Base-by-base conservation (phyloP, 2,329 filamentous ascomycete genomes). In the Emergomyces pasteurianus region DNA sequence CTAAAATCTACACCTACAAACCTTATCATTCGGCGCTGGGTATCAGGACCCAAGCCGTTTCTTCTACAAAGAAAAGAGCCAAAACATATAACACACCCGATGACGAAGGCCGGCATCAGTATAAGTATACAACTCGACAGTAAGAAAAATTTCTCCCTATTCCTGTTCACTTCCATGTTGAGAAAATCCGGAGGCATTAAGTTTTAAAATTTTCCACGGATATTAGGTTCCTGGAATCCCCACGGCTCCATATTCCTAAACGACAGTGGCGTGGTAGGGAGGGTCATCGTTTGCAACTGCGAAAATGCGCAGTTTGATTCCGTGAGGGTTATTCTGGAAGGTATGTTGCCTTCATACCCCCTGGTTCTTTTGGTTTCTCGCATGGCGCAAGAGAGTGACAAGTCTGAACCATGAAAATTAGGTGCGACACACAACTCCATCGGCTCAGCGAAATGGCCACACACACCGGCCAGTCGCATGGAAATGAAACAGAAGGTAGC, bases 401-500 rank as follows among this genome's bases (percentile, higher is more conserved):
- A 34, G 10, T 12, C 14, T 10, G 34, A n/a, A 21, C 1, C 31
- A 21, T 21, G 34, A 10, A 12, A 55, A 26, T 14, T 18, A 56
- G 53, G 53, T 2, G n/a, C 34, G 23, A 38, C 42, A 42, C 36
- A 38, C 31, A 56, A 28, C 36, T 56, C 53, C 16, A 49, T 36
- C 43, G 26, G 55, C 16, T 46, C 26, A n/a, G 23, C 16, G 21
- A 21, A 31, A 23, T 23, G 46, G 34, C 16, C 34, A 21, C 34
- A 18, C 14, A 14, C 54, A 28, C 52, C 43, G 21, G 36, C 38
- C 10, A 58, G 56, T 38, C 55, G 60, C 28, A 61, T 61, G 60
- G 52, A 58, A 38, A 61, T 61, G 60, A 47, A 46, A 50, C 60
- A 61, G 16, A 58, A 61, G 28, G 60, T 61, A 61, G 7, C 3